Conservation (phyloP, 1,284 basidiomycete genomes). For the Ganoderma sinense region DNA sequence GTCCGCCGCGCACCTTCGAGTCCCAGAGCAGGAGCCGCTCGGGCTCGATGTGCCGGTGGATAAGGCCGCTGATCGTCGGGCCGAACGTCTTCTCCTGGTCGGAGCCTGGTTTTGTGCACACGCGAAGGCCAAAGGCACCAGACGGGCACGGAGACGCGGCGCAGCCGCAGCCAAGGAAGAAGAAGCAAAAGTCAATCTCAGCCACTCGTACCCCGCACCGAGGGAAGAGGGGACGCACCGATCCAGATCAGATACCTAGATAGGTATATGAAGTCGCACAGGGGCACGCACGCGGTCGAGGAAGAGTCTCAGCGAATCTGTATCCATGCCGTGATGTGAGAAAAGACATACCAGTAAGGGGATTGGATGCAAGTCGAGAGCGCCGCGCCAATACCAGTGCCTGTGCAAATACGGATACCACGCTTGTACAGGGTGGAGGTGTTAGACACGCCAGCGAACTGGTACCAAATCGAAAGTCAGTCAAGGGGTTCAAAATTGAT, state of each 20-base stretch:
- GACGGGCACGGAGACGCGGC: slow-evolving; percentile 8
- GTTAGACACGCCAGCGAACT: slow-evolving; percentile 84
- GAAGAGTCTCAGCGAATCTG: slow-evolving; percentile 20
- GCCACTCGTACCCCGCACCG: slow-evolving; percentile 16
- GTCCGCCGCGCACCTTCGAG: slow-evolving; percentile 69
- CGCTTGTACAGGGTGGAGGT: slow-evolving; percentile 78
- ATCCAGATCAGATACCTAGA: slow-evolving; percentile 79
- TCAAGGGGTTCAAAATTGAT: slow-evolving; percentile 7
- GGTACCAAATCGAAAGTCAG: slow-evolving; percentile 14
- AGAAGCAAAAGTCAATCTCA: slow-evolving; percentile 25
- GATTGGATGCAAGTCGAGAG: slow-evolving; percentile 79
- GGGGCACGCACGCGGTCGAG: slow-evolving; percentile 17
- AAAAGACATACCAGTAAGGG: slow-evolving; percentile 61
- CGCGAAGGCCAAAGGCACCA: background rate
- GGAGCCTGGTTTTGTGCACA: slow-evolving; percentile 52
- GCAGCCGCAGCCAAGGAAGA: background rate
- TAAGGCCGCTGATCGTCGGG: slow-evolving; percentile 74
- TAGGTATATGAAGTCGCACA: slow-evolving; percentile 35
- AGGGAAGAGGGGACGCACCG: slow-evolving; percentile 48
- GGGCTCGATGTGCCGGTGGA: slow-evolving; percentile 69
- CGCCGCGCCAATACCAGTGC: slow-evolving; percentile 79
- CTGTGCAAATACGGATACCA: slow-evolving; percentile 80
- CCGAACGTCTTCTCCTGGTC: slow-evolving; percentile 83
- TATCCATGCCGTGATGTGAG: slow-evolving; percentile 19
- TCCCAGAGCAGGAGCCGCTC: slow-evolving; percentile 79